Conservation (phyloP, 345 rosid genomes). For the Pugionium cornutum region DNA sequence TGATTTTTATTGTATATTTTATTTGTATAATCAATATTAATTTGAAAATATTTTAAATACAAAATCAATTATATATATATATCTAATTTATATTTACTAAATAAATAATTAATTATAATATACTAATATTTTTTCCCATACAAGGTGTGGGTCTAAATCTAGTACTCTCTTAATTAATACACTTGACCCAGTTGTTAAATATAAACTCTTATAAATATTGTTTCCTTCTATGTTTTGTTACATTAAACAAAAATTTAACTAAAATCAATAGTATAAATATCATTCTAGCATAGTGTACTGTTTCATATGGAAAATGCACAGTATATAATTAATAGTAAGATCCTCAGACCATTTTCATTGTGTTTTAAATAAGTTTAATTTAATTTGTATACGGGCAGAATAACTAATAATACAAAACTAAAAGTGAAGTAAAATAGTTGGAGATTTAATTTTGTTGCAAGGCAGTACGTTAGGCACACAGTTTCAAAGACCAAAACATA, state of each 20-base stretch:
- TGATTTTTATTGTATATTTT: no score
- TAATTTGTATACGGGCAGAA: neutral
- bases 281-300: no score
- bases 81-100: no score
- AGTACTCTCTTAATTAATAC: conserved; percentile 8
- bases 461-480: conserved; percentile 20
- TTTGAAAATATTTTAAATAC: no score
- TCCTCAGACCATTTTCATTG: neutral
- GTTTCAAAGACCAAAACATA: conserved; percentile 37
- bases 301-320: no score
- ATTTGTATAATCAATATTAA: no score
- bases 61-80: no score
- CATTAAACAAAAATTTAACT: neutral
- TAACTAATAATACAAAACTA: neutral
- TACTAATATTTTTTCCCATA: no score
- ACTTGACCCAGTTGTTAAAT: conserved; percentile 10
- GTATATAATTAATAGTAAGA: no score
- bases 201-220: neutral
- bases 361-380: neutral
- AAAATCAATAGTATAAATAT: neutral
- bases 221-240: neutral
- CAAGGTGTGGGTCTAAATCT: no score
- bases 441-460: conserved; percentile 1
- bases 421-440: neutral
- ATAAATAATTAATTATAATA: no score